These are phyloP conservation scores for Pythium oligandrum DNA, from an alignment of 352 stramenopile genomes.

Conservation along the genomic window DNA sequence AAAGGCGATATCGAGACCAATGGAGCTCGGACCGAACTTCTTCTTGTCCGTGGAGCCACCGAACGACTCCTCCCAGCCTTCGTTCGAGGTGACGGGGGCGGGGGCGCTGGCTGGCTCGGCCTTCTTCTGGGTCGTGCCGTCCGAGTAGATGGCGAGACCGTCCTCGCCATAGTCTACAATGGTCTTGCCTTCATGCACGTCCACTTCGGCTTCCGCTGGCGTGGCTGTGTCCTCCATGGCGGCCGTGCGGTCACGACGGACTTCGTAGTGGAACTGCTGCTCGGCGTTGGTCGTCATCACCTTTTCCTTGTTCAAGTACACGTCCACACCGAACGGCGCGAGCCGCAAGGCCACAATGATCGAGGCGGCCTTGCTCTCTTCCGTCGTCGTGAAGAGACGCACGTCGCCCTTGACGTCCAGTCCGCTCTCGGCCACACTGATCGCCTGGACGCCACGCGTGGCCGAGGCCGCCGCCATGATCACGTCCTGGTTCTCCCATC, in stretches of 20 bases:
- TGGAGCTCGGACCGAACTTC: slow-evolving; percentile 86
- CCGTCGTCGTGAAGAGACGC: slow-evolving; percentile 27
- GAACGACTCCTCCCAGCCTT: slow-evolving; percentile 95
- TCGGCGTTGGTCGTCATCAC: slow-evolving; percentile 62
- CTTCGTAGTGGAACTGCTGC: slow-evolving; percentile 69
- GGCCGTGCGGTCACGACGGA: slow-evolving; percentile 62
- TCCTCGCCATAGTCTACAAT: slow-evolving; percentile 98
- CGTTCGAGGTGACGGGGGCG: slow-evolving; percentile 32
- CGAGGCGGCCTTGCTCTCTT: slow-evolving; percentile 9
- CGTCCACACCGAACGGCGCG: slow-evolving; percentile 52
- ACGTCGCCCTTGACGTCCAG: slow-evolving; percentile 25
- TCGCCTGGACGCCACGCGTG: slow-evolving; percentile 27
- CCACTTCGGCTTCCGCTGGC: slow-evolving; percentile 27
- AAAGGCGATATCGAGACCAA: slow-evolving; percentile 96
- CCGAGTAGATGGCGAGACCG: slow-evolving; percentile 95
- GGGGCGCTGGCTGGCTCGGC: slow-evolving; percentile 21
- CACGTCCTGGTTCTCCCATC: slow-evolving; percentile 54
- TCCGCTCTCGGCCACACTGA: slow-evolving; percentile 29
- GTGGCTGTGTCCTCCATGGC: slow-evolving; percentile 14
- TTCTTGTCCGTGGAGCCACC: slow-evolving; percentile 88
- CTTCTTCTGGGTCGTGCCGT: slow-evolving; percentile 87
- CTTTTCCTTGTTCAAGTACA: slow-evolving; percentile 62
- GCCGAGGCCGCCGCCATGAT: slow-evolving; percentile 27
- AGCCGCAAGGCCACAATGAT: slow-evolving; percentile 53
- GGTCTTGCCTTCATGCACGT: slow-evolving; percentile 88